Percentiles rank a stretch among this genome's conserved stretches.
Conservation (phyloP, 2,329 filamentous ascomycete genomes). For the Talaromyces funiculosus region DNA sequence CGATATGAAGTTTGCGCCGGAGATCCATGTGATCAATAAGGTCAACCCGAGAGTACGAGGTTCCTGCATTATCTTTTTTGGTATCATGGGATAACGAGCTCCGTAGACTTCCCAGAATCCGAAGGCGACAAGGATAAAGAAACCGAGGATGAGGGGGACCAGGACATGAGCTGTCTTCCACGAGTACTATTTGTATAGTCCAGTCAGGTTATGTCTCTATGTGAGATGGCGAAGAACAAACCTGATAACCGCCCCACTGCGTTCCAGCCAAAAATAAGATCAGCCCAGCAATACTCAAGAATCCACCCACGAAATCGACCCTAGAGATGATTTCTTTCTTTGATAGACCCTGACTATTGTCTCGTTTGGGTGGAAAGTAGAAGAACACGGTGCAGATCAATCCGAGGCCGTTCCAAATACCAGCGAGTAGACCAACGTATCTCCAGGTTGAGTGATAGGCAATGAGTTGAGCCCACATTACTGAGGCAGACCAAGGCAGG, state of each 20-base stretch:
- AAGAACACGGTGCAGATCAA: slow-evolving; percentile 39
- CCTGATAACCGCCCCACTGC: slow-evolving; percentile 49
- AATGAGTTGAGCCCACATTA: slow-evolving; percentile 57
- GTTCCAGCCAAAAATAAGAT: slow-evolving; percentile 46
- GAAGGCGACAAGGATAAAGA: slow-evolving; percentile 39
- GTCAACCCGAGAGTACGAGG: slow-evolving; percentile 49
- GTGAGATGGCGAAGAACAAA: slow-evolving; percentile 16
- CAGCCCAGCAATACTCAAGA: slow-evolving; percentile 45
- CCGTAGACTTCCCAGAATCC: slow-evolving; percentile 44
- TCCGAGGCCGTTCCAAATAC: slow-evolving; percentile 39
- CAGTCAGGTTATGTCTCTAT: not conserved
- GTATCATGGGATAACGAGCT: slow-evolving; percentile 44
- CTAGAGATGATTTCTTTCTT: slow-evolving; percentile 38
- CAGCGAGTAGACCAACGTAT: slow-evolving; percentile 39
- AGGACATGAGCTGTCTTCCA: slow-evolving; percentile 44
- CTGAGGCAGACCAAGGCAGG: slow-evolving; percentile 57
- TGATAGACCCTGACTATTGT: slow-evolving; percentile 36
- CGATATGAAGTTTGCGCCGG: slow-evolving; percentile 55
- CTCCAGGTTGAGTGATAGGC: slow-evolving; percentile 42
- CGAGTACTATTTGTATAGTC: slow-evolving; percentile 30
- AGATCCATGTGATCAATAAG: slow-evolving; percentile 55
- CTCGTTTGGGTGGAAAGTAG: slow-evolving; percentile 43
- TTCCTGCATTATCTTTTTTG: slow-evolving; percentile 41
- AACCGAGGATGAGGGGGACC: slow-evolving; percentile 42
- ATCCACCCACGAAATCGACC: slow-evolving; percentile 48